Base-by-base conservation (phyloP, 805 yeast genomes). In the Geotrichum ghanense region DNA sequence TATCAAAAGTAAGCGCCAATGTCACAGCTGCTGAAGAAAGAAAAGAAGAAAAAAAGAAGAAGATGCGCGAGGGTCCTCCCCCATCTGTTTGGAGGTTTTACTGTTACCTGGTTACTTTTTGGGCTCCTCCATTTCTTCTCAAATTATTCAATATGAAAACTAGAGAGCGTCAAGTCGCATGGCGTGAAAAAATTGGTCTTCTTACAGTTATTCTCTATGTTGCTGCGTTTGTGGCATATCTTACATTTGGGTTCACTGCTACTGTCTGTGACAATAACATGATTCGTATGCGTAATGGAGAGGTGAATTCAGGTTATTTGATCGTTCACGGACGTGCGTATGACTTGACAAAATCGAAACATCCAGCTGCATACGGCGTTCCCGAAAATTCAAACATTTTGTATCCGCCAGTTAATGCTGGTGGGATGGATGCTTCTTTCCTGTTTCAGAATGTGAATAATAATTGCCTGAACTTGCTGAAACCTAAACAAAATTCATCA, bases 101-200 rank as follows among this genome's bases (percentile, higher is more conserved):
- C 65, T 88, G 96, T 61, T 77, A 78, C 53, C 55, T 75, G 6
- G 67, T 92, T 27, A 89, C 98, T 0, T 87, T 87, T 62, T 90
- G 96, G 92, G 94, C 95, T 2, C 95, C 97, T 1, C 75, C 82
- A 2, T 81, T 88, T 0, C 51, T 87, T 26, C 65, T 88, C 56
- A 68, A 67, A 41, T 62, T 84, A 41, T 83, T 78, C 64, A 97
- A 97, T 2, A 73, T 90, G 74, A 74, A 75, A 26, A 78, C 83
- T 19, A 77, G 78, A 54, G 89, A 80, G 41, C 77, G 95, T 50
- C 97, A 89, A 61, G 78, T 79, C 70, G 97, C 97, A 0, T 92
- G 98, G 98, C 75, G 98, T 59, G 98, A 92, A 59, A 90, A 90
- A 60, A 83, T 89, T 46, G 97, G 87, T 1, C 71, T 92, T 41